Conservation (phyloP, 78 protist species). For the Corallochytrium limacisporum region DNA sequence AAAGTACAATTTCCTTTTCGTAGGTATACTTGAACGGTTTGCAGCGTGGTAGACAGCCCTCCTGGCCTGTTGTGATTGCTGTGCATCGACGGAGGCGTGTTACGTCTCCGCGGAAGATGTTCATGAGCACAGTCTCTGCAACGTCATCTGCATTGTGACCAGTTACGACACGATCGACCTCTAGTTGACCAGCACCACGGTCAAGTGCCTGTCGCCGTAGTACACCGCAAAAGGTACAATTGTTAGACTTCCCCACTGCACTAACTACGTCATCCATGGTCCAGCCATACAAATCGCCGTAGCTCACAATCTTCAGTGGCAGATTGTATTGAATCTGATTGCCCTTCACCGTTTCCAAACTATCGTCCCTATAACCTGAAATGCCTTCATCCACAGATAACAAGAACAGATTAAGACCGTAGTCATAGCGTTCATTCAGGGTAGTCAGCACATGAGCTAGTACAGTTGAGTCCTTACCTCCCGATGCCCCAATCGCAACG, state of each 20-base stretch:
- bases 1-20: slow-evolving; percentile 80
- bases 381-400: slow-evolving; percentile 91
- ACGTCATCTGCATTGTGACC: slow-evolving; percentile 89
- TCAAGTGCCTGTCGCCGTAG: slow-evolving; percentile 85
- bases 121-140: slow-evolving; percentile 84
- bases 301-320: slow-evolving; percentile 66
- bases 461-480: slow-evolving; percentile 88
- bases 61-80: slow-evolving; percentile 21
- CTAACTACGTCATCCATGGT: slow-evolving; percentile 76
- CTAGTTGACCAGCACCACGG: slow-evolving; percentile 52
- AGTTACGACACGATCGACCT: slow-evolving; percentile 56
- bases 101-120: slow-evolving; percentile 72
- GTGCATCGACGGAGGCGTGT: slow-evolving; percentile 64
- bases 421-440: slow-evolving; percentile 51
- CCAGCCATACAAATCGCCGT: slow-evolving; percentile 79
- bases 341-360: slow-evolving; percentile 66
- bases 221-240: slow-evolving; percentile 86
- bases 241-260: slow-evolving; percentile 50
- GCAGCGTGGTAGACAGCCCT: slow-evolving; percentile 44
- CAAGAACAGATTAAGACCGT: slow-evolving; percentile 63
- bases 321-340: slow-evolving; percentile 48
- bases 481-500: slow-evolving; percentile 81
- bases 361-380: slow-evolving; percentile 84
- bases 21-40: slow-evolving; percentile 80
- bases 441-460: slow-evolving; percentile 52